Base-by-base conservation (phyloP, 805 yeast genomes). In the Lachancea sp. region DNA sequence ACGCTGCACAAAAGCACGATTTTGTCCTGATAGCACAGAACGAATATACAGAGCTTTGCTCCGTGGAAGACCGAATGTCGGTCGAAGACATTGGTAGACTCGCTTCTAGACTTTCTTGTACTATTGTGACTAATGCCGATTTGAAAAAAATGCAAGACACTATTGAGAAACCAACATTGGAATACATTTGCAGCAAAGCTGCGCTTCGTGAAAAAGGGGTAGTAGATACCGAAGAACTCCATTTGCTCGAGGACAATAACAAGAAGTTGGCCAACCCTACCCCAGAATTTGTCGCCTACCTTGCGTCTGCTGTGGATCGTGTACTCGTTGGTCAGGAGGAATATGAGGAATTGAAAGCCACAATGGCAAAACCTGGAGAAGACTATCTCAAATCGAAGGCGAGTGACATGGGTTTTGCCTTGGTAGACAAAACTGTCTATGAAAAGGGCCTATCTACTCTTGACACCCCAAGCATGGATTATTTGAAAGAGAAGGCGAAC, bases 401-500 rank as follows among this genome's bases (percentile, higher is more conserved):
- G 7, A 34, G 38, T 10, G 38, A 36, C 9, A 17, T 46, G 12
- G 56, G 53, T 8, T 25, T 40, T 13, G 31, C 16, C 3, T 8
- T 27, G 5, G 17, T 41, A 12, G 20, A 32, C 15, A n/a, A 35
- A 17, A 2, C 6, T 10, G 17, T 29, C 13, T 29, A 38, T 17
- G 27, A 38, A 15, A 12, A 29, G 11, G 15, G 16, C 8, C 6
- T 29, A 25, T 25, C 31, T 9, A 13, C 41, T 3, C 13, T 27
- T 30, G 26, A 30, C 9, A n/a, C 30, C 13, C 31, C 39, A n/a
- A 25, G 31, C 3, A 19, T 62, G 2, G 54, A 56, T 3, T 52
- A 56, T 19, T 46, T 65, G 36, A 52, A 50, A 13, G 51, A 55
- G 16, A 60, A 56, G 16, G 65, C 67, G 2, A 36, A 54, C 9